Base-by-base conservation (phyloP, 2,329 filamentous ascomycete species). In the Leptographium procerum region DNA sequence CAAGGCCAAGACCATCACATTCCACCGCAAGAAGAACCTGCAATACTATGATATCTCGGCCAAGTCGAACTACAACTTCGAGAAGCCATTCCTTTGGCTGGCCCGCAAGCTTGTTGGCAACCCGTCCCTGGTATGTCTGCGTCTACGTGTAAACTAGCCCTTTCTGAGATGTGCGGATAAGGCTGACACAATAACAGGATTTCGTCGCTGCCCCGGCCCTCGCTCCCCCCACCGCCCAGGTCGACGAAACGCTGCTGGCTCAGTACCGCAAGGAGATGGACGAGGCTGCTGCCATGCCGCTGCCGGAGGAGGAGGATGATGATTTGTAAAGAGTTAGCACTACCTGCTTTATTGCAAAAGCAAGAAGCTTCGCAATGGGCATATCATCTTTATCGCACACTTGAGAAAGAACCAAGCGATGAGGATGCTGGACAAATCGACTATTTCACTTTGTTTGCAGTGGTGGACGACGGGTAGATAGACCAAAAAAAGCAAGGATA, bases 21-120 rank as follows among this genome's bases (percentile, higher is more conserved):
- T 99, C 89, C 94, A 99, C 85, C 90, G 94, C 79, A 99, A 99
- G 89, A 99, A 99, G 87, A 99, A 97, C 80, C 87, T 99, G 57
- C 94, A 99, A 80, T 99, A 97, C 85, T 99, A 99, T 84, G 94
- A 97, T 69, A 97, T 97, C 75, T 96, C 91, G 48, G 94, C 94
- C 77, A 99, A 97, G 83, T 96, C 91, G 72, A 97, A 97, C 84
- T 97, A 99, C 82, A 97, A 97, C 86, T 97, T 97, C 77, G 92
- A 97, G 87, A 99, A 97, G 86, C 92, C 92, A 64, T 97, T 99
- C 89, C 87, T 97, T 69, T 97, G 94, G 94, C 87, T 99, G 69
- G 92, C 91, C 68, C 87, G 94, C 76, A 99, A 99, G 86, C 86
- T 99, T 60, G 91, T 96, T 68, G 94, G 92, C 76, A 97, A 97